Evolutionary conservation across 2,329 filamentous ascomycete species (phyloP), one percentile per base, ranked within the genome.

Genomic region (Hypoxylon rubiginosum): DNA sequence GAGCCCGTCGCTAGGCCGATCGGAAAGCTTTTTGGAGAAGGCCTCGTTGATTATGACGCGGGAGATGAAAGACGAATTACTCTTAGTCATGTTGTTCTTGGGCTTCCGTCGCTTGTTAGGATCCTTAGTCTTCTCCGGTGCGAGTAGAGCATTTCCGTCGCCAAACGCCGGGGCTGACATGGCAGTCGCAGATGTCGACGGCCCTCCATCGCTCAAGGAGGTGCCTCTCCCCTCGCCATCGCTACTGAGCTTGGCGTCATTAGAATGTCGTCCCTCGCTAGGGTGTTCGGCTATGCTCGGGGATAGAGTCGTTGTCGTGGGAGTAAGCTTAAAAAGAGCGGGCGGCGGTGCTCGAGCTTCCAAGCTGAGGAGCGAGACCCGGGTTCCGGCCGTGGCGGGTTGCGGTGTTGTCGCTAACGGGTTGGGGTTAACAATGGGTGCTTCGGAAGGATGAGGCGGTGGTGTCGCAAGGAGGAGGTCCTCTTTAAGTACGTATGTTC

Each of bases 41-140:
- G 86, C 85, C 73, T 99, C 96, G 74, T 97, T 92, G 15, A 94
- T 90, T 69, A 98, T 97, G 32, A 97, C 95, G 58, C 96, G 85
- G n/a, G 95, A 97, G 30, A 99, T 96, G 76, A 97, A 99, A 0
- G 95, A 97, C 9, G 96, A 99, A 79, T 97, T 98, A 82, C 94
- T 98, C 84, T 99, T 99, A 56, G 95, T 90, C 79, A 99, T 96
- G 79, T 97, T 98, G 80, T 95, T 98, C 85, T 98, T 99, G 2
- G 96, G 96, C 79, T 99, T 99, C 75, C 91, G 88, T 77, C 89
- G 87, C 84, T 97, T 97, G 69, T 88, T 89, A 43, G 88, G 86
- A 74, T 94, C 92, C 74, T 93, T 93, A 30, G 85, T 84, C 55
- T 86, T 85, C 17, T 85, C 84, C 2, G 88, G 80, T 10, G 85